Conservation (phyloP, 2,329 filamentous ascomycete species). For the Septoria linicola region DNA sequence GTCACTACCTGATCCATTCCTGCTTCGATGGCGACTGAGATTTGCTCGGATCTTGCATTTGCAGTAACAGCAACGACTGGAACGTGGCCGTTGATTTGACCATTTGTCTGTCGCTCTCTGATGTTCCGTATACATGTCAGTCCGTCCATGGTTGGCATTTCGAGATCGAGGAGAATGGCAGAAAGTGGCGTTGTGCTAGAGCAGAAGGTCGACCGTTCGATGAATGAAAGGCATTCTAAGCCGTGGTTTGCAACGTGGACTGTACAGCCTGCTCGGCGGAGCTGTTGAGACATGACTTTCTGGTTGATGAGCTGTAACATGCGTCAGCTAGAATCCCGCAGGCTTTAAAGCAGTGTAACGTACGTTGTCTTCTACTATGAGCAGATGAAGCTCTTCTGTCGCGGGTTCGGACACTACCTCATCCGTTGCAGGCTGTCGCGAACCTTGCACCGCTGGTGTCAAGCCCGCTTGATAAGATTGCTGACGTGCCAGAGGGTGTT, state of each 20-base stretch:
- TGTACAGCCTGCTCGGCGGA: conserved; percentile 30
- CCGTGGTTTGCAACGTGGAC: conserved; percentile 38
- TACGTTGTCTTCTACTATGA: conserved; percentile 38
- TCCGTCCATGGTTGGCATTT: conserved; percentile 40
- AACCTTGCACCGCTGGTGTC: background rate
- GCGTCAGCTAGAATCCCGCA: background rate
- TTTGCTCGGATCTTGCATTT: conserved; percentile 38
- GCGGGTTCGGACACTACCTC: background rate
- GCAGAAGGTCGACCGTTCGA: conserved; percentile 31
- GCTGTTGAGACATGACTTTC: conserved; percentile 34
- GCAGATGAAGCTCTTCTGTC: conserved; percentile 30
- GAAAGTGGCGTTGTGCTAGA: conserved; percentile 26
- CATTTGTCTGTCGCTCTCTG: conserved; percentile 28
- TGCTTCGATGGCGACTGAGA: conserved; percentile 32
- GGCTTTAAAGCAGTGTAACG: background rate
- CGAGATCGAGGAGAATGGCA: conserved; percentile 37
- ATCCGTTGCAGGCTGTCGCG: background rate
- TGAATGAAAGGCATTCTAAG: conserved; percentile 35
- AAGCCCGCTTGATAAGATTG: background rate
- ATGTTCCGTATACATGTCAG: conserved; percentile 36
- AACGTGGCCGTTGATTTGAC: conserved; percentile 41
- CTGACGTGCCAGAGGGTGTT: conserved; percentile 11
- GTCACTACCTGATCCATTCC: conserved; percentile 40
- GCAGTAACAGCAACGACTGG: conserved; percentile 39
- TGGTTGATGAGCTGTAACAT: conserved; percentile 32